A percentile compares a stretch with the other conserved stretches of the same genome.
Evolutionary conservation across 2,329 filamentous ascomycete species (phyloP).

Genomic region (Rutstroemia sp.): DNA sequence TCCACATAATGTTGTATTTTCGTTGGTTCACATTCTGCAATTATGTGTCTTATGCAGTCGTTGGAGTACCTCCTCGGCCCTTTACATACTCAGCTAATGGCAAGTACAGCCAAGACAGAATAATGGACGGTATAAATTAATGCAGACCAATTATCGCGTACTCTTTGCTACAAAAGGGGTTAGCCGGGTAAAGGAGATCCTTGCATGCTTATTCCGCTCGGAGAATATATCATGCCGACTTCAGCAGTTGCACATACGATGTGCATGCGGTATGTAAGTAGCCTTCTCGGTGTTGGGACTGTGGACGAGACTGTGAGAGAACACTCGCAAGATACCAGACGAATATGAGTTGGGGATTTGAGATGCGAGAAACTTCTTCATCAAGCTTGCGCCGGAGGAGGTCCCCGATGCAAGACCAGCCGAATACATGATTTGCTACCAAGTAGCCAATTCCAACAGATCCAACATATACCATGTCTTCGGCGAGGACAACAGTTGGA

Average conservation of each 20-base stretch:
- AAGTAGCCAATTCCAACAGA: not conserved
- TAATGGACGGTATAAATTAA: not conserved
- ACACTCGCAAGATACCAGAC: too few relatives aligned
- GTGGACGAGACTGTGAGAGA: too few relatives aligned
- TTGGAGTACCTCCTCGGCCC: not conserved
- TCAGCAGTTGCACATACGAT: not conserved
- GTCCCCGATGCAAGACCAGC: not conserved
- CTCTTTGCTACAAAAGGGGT: not conserved
- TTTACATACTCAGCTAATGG: not conserved
- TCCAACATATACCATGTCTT: not conserved
- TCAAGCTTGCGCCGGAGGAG: not conserved
- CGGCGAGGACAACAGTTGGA: constrained; percentile 3
- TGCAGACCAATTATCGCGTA: not conserved
- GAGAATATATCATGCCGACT: not conserved
- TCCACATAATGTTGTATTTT: not conserved
- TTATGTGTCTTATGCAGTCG: not conserved
- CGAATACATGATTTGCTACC: not conserved
- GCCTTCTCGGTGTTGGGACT: not conserved
- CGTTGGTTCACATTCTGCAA: not conserved
- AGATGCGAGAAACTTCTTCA: not conserved
- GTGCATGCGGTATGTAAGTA: not conserved
- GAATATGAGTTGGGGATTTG: too few relatives aligned
- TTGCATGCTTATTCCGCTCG: constrained; percentile 3
- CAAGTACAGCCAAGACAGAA: too few relatives aligned
- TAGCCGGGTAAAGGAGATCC: too few relatives aligned